Evolutionary conservation across 2,329 filamentous ascomycete species (phyloP), one percentile per base, ranked within the genome.

Genomic region (Neoascochyta sp.): DNA sequence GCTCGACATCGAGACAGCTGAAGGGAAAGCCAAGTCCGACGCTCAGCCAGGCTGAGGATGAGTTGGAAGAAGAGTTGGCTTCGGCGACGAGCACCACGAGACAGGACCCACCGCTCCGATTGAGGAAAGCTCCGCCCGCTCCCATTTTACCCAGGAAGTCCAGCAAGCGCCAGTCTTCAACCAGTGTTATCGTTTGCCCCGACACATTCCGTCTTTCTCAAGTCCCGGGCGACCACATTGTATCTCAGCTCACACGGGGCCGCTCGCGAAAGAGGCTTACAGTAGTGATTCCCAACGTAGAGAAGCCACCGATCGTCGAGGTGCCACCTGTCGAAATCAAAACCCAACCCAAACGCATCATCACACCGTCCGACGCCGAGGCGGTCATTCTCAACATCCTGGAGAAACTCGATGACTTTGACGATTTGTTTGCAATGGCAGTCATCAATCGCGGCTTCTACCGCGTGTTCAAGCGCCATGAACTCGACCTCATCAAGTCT

Each of bases 361-460:
- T 73, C 35, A 65, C 69, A 4, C 48, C 56, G 10, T 47, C 54
- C 8, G 57, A 66, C 14, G 70, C 73, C 3, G 69, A 75, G 38
- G 47, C 60, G n/a, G 65, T 78, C 4, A 64, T 78, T 10, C 49
- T 74, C 11, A 48, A 53, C n/a, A 75, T 80, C 8, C 57, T 80
- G 35, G 55, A 65, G 24, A 64, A 60, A 4, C 61, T 76, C 6
- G 56, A 65, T 19, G 67, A 65, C 3, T 60, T 76, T 3, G 66
- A 73, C 18, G 76, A 79, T 46, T 63, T 81, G 0, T 76, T 76
- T 44, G 67, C 68, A 18, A 65, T 71, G 4, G 74, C 73, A 4
- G 57, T 71, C 6, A 63, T 78, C 25, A 78, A 74, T 48, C 67
- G 64, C 26, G 71, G 70, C 12, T 78, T 79, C 55, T 77, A 77